Evolutionary conservation across 306 rosid species (phyloP).

Genomic region (Quercus agrifolia): DNA sequence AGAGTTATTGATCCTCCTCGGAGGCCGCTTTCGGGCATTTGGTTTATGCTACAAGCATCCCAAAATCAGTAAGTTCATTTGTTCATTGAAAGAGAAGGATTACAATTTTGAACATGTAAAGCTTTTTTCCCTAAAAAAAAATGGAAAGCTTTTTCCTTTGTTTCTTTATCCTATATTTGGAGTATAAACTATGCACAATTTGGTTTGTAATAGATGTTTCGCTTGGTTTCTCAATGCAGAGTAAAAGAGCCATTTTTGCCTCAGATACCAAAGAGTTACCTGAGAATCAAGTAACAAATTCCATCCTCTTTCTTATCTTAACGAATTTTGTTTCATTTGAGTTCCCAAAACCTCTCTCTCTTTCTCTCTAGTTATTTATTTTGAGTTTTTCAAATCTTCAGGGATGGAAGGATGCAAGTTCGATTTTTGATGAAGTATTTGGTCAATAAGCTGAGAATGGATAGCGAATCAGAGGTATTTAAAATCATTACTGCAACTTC

Average conservation of each 20-base stretch:
- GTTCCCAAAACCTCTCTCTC: background rate
- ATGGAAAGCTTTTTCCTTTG: background rate
- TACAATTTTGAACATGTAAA: background rate
- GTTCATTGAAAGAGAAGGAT: background rate
- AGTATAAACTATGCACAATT: background rate
- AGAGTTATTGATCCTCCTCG: conserved; percentile 84
- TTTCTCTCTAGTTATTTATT: background rate
- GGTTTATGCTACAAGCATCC: conserved; percentile 94
- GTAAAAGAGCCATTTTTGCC: conserved; percentile 79
- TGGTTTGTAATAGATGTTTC: background rate
- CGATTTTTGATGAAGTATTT: conserved; percentile 85
- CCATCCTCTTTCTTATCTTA: background rate
- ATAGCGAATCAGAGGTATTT: conserved; percentile 93
- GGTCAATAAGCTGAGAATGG: conserved; percentile 75
- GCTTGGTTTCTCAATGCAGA: conserved; percentile 48
- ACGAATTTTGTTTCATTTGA: background rate
- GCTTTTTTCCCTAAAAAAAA: too few species aligned
- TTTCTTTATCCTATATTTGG: background rate
- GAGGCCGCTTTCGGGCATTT: conserved; percentile 87
- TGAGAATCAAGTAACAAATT: conserved; percentile 75
- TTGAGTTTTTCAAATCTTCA: conserved; percentile 16
- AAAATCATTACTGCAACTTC: background rate
- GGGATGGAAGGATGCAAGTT: conserved; percentile 95
- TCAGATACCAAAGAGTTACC: conserved; percentile 85
- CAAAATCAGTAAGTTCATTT: conserved; percentile 68